A percentile compares a stretch with the other conserved stretches of the same genome.
Evolutionary conservation across 2,329 filamentous ascomycete genomes (phyloP).

Genomic region (Fusarium austroafricanum): DNA sequence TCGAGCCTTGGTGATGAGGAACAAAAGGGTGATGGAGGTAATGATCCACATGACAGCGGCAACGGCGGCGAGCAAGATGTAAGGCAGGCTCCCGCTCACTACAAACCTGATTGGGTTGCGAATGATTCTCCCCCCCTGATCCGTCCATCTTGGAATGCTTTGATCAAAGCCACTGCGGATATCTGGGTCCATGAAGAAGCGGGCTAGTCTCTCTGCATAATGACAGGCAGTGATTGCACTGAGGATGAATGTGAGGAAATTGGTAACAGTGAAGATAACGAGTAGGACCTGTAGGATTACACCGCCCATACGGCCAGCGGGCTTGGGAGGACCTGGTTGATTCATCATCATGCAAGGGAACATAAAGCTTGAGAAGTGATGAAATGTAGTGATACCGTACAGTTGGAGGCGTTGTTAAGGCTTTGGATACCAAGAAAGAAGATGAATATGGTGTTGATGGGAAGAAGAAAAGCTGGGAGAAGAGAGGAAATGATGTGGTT

Average conservation of each 20-base stretch:
- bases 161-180: no score
- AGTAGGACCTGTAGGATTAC: constrained; percentile 30
- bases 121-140: background rate
- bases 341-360: constrained; percentile 14
- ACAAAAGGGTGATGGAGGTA: constrained; percentile 25
- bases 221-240: constrained; percentile 19
- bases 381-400: background rate
- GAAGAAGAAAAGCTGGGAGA: constrained; percentile 7
- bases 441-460: background rate
- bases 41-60: constrained; percentile 28
- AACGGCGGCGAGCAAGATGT: constrained; percentile 33
- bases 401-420: background rate
- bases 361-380: background rate
- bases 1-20: constrained; percentile 12
- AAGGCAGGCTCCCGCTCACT: constrained; percentile 19
- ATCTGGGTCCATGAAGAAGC: background rate
- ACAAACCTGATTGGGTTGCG: background rate
- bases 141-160: no score
- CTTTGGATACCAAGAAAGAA: constrained; percentile 8
- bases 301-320: constrained; percentile 10
- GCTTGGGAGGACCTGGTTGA: background rate
- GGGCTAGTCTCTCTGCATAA: background rate
- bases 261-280: constrained; percentile 36
- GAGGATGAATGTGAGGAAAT: constrained; percentile 39
- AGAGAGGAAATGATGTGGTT: background rate